Conservation (phyloP, 352 stramenopile species). For the Phytophthora nicotianae region DNA sequence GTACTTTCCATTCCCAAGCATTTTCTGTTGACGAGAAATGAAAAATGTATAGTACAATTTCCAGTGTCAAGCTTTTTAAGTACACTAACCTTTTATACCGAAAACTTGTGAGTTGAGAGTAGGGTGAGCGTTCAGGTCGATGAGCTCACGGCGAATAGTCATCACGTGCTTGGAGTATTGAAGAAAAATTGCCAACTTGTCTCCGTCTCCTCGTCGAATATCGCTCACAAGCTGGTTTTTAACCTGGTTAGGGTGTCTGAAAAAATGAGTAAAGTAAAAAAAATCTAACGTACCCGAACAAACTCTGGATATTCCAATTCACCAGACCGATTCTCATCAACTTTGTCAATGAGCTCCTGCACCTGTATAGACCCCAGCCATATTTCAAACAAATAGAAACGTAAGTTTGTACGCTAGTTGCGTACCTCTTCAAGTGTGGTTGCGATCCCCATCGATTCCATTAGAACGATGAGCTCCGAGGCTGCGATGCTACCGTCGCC, state of each 20-base stretch:
- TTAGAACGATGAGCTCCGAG: slow-evolving; percentile 55
- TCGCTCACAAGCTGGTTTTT: slow-evolving; percentile 61
- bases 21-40: slow-evolving; percentile 33
- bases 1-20: slow-evolving; percentile 58
- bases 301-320: slow-evolving; percentile 75
- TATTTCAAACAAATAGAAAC: neutral
- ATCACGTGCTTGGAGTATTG: slow-evolving; percentile 71
- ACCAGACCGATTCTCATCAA: slow-evolving; percentile 72
- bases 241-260: neutral
- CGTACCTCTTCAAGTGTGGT: slow-evolving; percentile 51
- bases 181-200: slow-evolving; percentile 66
- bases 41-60: neutral
- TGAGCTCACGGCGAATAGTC: slow-evolving; percentile 51
- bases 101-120: slow-evolving; percentile 33
- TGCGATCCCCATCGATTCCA: slow-evolving; percentile 69
- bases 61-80: no score
- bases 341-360: slow-evolving; percentile 67
- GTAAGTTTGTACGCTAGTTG: neutral
- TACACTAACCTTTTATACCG: slow-evolving; percentile 54
- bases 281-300: slow-evolving; percentile 45
- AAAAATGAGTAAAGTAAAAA: neutral
- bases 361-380: slow-evolving; percentile 30
- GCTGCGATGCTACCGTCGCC: slow-evolving; percentile 67
- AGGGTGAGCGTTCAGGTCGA: slow-evolving; percentile 39
- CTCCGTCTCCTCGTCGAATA: slow-evolving; percentile 56